Conservation (phyloP, 345 rosid genomes). For the Orychophragmus violaceus region DNA sequence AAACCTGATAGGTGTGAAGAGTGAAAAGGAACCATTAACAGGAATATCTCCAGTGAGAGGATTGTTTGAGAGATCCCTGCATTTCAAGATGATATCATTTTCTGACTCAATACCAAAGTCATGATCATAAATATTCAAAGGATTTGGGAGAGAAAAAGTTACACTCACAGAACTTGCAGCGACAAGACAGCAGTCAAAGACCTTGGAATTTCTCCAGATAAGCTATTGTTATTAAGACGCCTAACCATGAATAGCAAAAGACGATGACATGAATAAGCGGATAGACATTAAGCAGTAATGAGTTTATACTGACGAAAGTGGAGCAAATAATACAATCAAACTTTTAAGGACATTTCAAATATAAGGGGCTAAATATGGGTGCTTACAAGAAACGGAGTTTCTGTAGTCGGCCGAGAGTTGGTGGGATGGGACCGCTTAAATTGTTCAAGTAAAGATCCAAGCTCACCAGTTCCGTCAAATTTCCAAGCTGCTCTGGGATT, state of each 20-base stretch:
- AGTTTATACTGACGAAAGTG: too few species aligned
- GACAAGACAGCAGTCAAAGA: slow-evolving; percentile 30
- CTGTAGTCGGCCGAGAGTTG: slow-evolving; percentile 47
- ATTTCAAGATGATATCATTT: slow-evolving; percentile 16
- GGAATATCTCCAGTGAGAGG: slow-evolving; percentile 37
- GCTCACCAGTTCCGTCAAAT: slow-evolving; percentile 75
- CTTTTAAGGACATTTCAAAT: neutral
- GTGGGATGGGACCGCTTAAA: slow-evolving; percentile 54
- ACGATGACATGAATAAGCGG: neutral
- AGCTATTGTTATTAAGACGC: slow-evolving; percentile 38
- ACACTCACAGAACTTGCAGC: slow-evolving; percentile 36
- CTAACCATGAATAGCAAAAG: slow-evolving; percentile 23
- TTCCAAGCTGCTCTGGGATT: slow-evolving; percentile 81
- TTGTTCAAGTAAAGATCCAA: slow-evolving; percentile 85
- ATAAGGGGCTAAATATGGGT: too few species aligned
- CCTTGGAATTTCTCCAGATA: slow-evolving; percentile 39
- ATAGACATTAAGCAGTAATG: too few species aligned
- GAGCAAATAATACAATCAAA: too few species aligned
- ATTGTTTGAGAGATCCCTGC: slow-evolving; percentile 35
- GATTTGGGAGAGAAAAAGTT: slow-evolving; percentile 3
- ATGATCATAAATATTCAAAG: neutral
- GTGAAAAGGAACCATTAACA: slow-evolving; percentile 38
- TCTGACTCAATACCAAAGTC: neutral
- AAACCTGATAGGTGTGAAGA: slow-evolving; percentile 41
- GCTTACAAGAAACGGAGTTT: slow-evolving; percentile 74